Evolutionary conservation across 768 basidiomycete genomes (phyloP), one percentile per base, ranked within the genome.

Genomic region (Amanita pseudoporphyria): DNA sequence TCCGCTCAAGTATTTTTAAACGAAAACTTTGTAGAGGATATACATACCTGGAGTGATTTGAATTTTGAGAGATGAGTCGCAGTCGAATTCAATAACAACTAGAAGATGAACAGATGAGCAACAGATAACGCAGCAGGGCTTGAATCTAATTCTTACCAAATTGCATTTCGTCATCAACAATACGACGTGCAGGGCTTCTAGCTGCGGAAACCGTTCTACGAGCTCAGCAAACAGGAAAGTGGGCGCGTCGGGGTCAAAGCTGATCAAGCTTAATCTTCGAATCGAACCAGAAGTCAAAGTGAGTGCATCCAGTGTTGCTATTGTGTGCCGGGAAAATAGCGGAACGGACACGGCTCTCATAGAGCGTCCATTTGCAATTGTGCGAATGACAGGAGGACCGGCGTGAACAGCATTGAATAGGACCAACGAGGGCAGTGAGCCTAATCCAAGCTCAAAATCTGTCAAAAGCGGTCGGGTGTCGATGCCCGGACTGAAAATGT

Each of bases 171-270:
- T 68, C 54, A 74, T 66, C 18, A 82, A 64, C 40, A 80, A 68
- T 9, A 84, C 78, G 26, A 83, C 63, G 56, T 83, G 80, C 26
- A 84, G 60, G 1, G 80, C 78, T 58, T 84, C 79, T 42, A 84
- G 63, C 30, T 66, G 46, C 0, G 73, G 71, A 4, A 82, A 65
- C 4, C 76, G 68, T 38, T 56, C 52, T 9, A 76, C 69, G 3
- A 84, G 66, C 43, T 76, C 72, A 2, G 64, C 53, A 19, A 84
- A 61, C 45, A 83, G 62, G 45, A 65, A 62, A 1, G 64, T 58
- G 10, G 75, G 74, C 0, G 71, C 65, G 1, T 62, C 58, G 3
- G 71, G 63, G 53, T 81, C 81, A 43, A 82, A 77, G 33, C 75
- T 74, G 65, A 82, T 76, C 22, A 81, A 64, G 21, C 78, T 84